A percentile compares a stretch with the other conserved stretches of the same genome.
phyloP scores from a whole-genome alignment of 768 basidiomycete genomes.

The Podaxis rugospora region DNA sequence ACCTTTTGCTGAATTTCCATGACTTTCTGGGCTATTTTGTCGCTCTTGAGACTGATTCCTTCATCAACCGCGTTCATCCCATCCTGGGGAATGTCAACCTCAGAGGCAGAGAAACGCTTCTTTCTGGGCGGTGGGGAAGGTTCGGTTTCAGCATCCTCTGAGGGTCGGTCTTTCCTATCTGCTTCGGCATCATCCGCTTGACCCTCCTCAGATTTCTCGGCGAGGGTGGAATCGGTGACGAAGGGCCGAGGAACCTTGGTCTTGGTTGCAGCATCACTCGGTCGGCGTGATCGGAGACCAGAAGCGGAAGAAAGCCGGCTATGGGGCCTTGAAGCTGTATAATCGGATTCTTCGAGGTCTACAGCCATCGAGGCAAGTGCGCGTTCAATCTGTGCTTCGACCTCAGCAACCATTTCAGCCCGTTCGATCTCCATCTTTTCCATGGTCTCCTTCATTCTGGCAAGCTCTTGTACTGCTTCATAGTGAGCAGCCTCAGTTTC shows the following conservation, averaged over 20 bases:
- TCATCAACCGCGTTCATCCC: slow-evolving; percentile 86
- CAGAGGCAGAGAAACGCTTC: slow-evolving; percentile 78
- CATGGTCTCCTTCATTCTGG: slow-evolving; percentile 81
- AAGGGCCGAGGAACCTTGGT: slow-evolving; percentile 60
- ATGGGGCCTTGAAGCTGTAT: slow-evolving; percentile 61
- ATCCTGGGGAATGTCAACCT: slow-evolving; percentile 61
- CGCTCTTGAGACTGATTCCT: slow-evolving; percentile 79
- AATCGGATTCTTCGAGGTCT: slow-evolving; percentile 74
- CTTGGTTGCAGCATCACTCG: slow-evolving; percentile 53
- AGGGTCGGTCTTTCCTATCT: slow-evolving; percentile 19
- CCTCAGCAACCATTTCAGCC: slow-evolving; percentile 88
- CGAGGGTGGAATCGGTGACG: slow-evolving; percentile 77
- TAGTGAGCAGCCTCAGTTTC: slow-evolving; percentile 82
- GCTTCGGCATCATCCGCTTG: slow-evolving; percentile 27
- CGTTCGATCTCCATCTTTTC: slow-evolving; percentile 86
- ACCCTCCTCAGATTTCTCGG: slow-evolving; percentile 49
- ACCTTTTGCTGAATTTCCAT: slow-evolving; percentile 91
- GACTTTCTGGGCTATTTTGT: slow-evolving; percentile 85
- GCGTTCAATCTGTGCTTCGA: slow-evolving; percentile 86
- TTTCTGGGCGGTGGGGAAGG: slow-evolving; percentile 42
- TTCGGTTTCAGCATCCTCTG: slow-evolving; percentile 46
- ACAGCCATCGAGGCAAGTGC: slow-evolving; percentile 84
- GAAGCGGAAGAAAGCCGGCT: slow-evolving; percentile 64
- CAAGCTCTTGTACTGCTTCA: slow-evolving; percentile 76
- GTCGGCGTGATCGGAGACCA: slow-evolving; percentile 48